Evolutionary conservation across 495 filamentous ascomycete genomes (phyloP).

Genomic region (Neurospora sp.): DNA sequence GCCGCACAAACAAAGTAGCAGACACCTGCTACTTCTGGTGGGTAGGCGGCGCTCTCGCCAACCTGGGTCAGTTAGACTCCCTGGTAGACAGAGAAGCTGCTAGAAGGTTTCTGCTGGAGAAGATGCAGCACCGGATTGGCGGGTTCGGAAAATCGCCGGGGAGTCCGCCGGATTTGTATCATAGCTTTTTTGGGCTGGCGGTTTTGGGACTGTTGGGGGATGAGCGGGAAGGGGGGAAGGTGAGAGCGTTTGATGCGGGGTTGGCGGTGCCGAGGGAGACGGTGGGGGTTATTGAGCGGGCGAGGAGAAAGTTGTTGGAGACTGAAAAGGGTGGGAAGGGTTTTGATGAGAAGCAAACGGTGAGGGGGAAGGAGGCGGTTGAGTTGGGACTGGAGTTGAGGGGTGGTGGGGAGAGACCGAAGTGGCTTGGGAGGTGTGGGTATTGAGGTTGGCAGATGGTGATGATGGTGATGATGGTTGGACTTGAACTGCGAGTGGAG

Average conservation of each 20-base stretch:
- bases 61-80: conserved; percentile 42
- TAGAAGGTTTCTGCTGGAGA: conserved; percentile 70
- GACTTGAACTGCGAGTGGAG: not conserved
- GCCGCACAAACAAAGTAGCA: conserved; percentile 74
- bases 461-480: not conserved
- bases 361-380: conserved; percentile 10
- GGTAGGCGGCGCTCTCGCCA: conserved; percentile 62
- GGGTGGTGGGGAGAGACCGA: not conserved
- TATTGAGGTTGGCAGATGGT: not conserved
- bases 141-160: conserved; percentile 82
- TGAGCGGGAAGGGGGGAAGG: conserved; percentile 41
- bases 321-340: not conserved
- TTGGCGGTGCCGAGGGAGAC: conserved; percentile 53
- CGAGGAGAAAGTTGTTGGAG: conserved; percentile 22
- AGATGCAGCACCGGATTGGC: conserved; percentile 84
- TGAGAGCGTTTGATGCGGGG: conserved; percentile 52
- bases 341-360: not conserved
- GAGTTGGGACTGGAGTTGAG: conserved; percentile 13
- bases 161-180: conserved; percentile 79
- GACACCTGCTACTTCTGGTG: conserved; percentile 97
- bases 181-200: conserved; percentile 80
- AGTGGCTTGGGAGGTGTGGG: not conserved
- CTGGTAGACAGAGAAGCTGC: conserved; percentile 51
- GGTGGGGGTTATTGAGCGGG: conserved; percentile 32
- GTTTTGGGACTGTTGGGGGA: conserved; percentile 59